Evolutionary conservation across 1,284 basidiomycete genomes (phyloP), one percentile per base, ranked within the genome.

Genomic region (Sporisorium reilianum): DNA sequence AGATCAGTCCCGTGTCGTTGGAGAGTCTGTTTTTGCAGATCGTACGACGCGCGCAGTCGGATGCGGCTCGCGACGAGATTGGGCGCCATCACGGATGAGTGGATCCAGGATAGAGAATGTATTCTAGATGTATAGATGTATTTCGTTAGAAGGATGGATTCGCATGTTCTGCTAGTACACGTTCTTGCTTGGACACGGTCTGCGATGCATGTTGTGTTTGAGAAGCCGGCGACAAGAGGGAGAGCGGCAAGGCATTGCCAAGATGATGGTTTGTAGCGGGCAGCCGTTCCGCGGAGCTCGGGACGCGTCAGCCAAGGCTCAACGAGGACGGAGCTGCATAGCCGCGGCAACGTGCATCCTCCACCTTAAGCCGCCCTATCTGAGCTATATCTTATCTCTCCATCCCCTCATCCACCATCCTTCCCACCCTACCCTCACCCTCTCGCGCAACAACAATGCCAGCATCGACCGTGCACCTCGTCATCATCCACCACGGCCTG

Each of bases 401-500:
- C 38, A 6, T 46, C 18, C 25, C 26, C 26, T 36, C 32, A 2
- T 23, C 30, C 16, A 20, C n/a, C 48, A 12, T 50, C 32, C 23
- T 18, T 45, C 16, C 8, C 14, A 46, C 26, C 45, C 16, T 14
- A 18, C 14, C 25, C 18, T 9, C 45, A 22, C 12, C 45, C 20
- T 6, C 6, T 14, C 22, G 5, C 4, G 10, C 23, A 16, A 25
- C 3, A 14, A 3, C n/a, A 23, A 69, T 70, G 67, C 48, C 53
- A 38, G 34, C 60, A 0, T n/a, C 50, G 20, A 64, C 48, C 26
- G 74, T 85, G 12, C 91, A 91, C 77, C 87, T 92, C 12, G 87
- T 91, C 18, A 90, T 93, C 28, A 88, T 92, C 61, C 88, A 92
- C 42, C 92, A 93, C 78, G 93, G 93, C 38, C 92, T 94, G 89